These are phyloP conservation scores for Colletotrichum siamense DNA, from an alignment of 2,329 filamentous ascomycete species.

Conservation along the genomic window DNA sequence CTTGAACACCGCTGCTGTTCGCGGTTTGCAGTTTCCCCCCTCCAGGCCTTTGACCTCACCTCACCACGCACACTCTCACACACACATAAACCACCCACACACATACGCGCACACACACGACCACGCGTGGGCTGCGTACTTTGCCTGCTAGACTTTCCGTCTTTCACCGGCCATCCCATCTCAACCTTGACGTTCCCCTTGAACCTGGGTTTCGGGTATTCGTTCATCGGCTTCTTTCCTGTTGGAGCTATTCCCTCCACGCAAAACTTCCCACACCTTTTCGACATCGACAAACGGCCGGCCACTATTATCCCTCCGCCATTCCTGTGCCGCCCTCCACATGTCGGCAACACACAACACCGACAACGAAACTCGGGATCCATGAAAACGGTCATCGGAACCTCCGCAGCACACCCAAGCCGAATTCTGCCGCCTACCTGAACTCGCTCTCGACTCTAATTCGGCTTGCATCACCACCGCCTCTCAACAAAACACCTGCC, in stretches of 20 bases:
- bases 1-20: not conserved
- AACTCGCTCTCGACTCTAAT: not conserved
- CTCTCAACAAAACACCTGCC: constrained; percentile 5
- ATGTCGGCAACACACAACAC: constrained; percentile 1
- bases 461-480: not conserved
- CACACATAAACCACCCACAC: not conserved
- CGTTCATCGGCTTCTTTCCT: not conserved
- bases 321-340: constrained; percentile 3
- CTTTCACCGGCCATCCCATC: constrained; percentile 6
- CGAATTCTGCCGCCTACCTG: not conserved
- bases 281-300: constrained; percentile 2
- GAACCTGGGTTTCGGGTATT: not conserved
- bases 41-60: not conserved
- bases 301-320: not conserved
- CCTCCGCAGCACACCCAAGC: not conserved
- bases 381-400: constrained; percentile 6
- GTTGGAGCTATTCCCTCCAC: not conserved
- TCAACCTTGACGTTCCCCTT: not conserved
- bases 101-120: not conserved
- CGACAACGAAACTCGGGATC: not conserved
- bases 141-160: not conserved
- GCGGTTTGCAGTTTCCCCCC: not conserved
- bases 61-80: not conserved
- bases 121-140: not conserved
- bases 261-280: not conserved